phyloP scores from a whole-genome alignment of 495 filamentous ascomycete species.

The Aspergillus panamensis region DNA sequence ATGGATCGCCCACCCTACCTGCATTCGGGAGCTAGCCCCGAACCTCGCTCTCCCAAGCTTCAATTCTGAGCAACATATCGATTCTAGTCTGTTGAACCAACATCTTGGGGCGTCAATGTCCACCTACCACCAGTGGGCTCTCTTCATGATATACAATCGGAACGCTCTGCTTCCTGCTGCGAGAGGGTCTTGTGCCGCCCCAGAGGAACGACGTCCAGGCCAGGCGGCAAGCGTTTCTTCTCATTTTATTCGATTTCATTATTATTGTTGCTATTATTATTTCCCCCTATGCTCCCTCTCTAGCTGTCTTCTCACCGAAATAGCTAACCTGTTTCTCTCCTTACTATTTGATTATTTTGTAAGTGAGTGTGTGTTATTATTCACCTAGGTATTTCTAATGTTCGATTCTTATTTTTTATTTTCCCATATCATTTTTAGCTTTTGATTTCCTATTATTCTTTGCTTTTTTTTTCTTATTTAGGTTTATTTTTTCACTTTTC shows the following conservation, averaged over 20 bases:
- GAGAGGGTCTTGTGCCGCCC: slow-evolving; percentile 17
- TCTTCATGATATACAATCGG: slow-evolving; percentile 15
- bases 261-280: slow-evolving; percentile 1
- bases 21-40: slow-evolving; percentile 26
- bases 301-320: neutral
- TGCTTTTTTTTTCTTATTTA: slow-evolving; percentile 4
- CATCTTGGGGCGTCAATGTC: slow-evolving; percentile 26
- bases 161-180: slow-evolving; percentile 21
- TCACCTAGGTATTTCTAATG: neutral
- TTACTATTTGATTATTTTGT: neutral
- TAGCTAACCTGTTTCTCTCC: neutral
- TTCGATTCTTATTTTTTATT: neutral
- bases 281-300: neutral
- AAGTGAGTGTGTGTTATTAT: neutral
- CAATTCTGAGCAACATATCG: slow-evolving; percentile 17
- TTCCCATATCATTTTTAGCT: neutral
- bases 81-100: slow-evolving; percentile 30
- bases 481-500: slow-evolving; percentile 10
- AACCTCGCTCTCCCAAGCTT: slow-evolving; percentile 32
- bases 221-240: slow-evolving; percentile 17
- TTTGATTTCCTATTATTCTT: neutral
- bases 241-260: neutral
- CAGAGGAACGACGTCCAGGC: slow-evolving; percentile 12
- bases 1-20: slow-evolving; percentile 25
- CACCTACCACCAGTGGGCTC: slow-evolving; percentile 26